Percentiles rank a stretch among this genome's conserved stretches.
These are phyloP conservation scores for Pichia membranifaciens DNA, from an alignment of 805 yeast species.

Conservation along the genomic window DNA sequence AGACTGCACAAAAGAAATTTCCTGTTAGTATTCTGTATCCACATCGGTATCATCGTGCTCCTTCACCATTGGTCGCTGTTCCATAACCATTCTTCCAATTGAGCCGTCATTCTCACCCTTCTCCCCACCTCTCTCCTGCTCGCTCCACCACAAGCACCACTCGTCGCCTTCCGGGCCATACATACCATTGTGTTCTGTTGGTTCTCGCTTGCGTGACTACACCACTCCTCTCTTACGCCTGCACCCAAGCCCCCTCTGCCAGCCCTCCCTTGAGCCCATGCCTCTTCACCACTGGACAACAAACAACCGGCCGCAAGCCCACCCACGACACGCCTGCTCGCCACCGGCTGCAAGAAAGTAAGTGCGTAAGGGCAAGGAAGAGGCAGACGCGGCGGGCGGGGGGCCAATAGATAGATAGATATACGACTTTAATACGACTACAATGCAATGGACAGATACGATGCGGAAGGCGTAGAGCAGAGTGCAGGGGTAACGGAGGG, in stretches of 20 bases:
- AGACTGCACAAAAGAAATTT: conserved; percentile 38
- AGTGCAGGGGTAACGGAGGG: too few relatives aligned
- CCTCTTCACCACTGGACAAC: background rate
- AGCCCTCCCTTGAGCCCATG: background rate
- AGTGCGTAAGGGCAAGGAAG: too few relatives aligned
- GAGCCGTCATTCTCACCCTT: background rate
- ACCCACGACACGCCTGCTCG: too few relatives aligned
- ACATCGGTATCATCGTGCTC: background rate
- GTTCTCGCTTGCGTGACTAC: conserved; percentile 2
- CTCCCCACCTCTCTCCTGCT: background rate
- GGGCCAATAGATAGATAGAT: too few relatives aligned
- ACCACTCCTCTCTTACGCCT: background rate
- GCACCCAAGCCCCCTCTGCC: background rate
- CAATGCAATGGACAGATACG: too few relatives aligned
- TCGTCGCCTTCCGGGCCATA: background rate
- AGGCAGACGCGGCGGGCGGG: too few relatives aligned
- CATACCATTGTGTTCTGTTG: conserved; percentile 2
- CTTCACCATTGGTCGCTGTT: too few relatives aligned
- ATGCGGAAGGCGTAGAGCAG: too few relatives aligned
- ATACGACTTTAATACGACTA: too few relatives aligned
- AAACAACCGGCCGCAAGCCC: background rate
- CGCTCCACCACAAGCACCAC: background rate
- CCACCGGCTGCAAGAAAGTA: too few relatives aligned
- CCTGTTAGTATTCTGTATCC: background rate
- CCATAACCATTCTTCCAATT: too few relatives aligned